Percentiles rank a stretch among this genome's conserved stretches.
phyloP scores from a whole-genome alignment of 2,329 filamentous ascomycete genomes.

The Aaosphaeria arxii region DNA sequence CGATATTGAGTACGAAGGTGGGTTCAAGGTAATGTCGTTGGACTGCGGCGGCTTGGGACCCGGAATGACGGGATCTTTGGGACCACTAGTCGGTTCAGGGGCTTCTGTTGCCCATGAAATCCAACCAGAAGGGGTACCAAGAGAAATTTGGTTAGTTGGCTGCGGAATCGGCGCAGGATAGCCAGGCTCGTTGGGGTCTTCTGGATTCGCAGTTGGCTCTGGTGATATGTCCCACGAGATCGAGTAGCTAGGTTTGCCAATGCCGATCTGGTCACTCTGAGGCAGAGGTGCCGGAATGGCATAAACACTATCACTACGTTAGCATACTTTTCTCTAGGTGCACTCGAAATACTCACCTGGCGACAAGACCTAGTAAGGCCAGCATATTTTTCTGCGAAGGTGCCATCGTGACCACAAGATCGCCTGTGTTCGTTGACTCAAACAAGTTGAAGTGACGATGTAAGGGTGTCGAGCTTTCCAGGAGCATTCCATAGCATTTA shows the following conservation, averaged over 20 bases:
- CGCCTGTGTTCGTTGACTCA: neutral
- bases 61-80: conserved; percentile 2
- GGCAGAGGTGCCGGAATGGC: conserved; percentile 2
- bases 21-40: conserved; percentile 5
- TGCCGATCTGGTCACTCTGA: conserved; percentile 1
- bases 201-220: conserved; percentile 3
- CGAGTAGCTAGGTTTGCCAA: neutral
- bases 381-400: conserved; percentile 20
- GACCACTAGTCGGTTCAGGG: conserved; percentile 5
- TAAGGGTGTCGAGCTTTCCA: neutral
- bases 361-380: conserved; percentile 22
- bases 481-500: too few relatives aligned
- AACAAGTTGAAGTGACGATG: neutral
- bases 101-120: conserved; percentile 1
- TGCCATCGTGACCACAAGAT: conserved; percentile 14
- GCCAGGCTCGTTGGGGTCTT: conserved; percentile 2
- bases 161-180: neutral
- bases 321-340: neutral
- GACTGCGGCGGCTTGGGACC: conserved; percentile 1
- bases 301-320: neutral
- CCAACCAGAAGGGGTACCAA: conserved; percentile 1
- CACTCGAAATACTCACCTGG: conserved; percentile 13
- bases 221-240: conserved; percentile 5
- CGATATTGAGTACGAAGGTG: conserved; percentile 9
- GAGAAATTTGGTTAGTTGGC: conserved; percentile 2